Percentiles rank a stretch among this genome's conserved stretches.
Evolutionary conservation across 805 yeast species (phyloP).

Genomic region (Wickerhamiella allomyrinae): DNA sequence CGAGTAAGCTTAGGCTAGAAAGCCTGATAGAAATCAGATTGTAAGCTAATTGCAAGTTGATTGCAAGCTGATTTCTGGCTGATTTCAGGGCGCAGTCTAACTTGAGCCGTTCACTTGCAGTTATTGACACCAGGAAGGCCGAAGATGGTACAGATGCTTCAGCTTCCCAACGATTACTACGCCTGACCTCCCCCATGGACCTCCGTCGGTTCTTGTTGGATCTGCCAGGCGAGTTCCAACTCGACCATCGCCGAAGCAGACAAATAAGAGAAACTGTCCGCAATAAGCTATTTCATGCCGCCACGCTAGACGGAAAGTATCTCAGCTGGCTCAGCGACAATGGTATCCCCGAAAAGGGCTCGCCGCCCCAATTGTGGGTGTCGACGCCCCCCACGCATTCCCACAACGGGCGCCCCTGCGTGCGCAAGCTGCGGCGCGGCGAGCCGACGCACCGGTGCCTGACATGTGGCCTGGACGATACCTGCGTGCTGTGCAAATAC

Average conservation of each 20-base stretch:
- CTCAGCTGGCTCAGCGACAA: conserved; percentile 11
- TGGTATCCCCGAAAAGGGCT: not conserved
- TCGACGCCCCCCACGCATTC: conserved; percentile 15
- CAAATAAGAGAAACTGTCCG: conserved; percentile 23
- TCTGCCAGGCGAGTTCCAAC: conserved; percentile 21
- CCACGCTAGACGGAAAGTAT: conserved; percentile 31
- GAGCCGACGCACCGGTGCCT: conserved; percentile 68
- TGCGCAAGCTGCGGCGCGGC: conserved; percentile 55
- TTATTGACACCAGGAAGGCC: too few relatives aligned
- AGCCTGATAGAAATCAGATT: too few relatives aligned
- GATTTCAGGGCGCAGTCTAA: too few relatives aligned
- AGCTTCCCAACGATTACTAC: too few relatives aligned
- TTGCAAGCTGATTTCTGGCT: too few relatives aligned
- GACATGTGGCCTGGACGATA: conserved; percentile 67
- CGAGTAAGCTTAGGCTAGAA: too few relatives aligned
- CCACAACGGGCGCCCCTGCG: conserved; percentile 61
- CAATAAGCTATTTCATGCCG: conserved; percentile 30
- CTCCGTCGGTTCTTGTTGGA: conserved; percentile 17
- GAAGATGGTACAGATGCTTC: too few relatives aligned
- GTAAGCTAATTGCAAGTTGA: too few relatives aligned
- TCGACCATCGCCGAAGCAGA: conserved; percentile 14
- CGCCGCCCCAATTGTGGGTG: conserved; percentile 16
- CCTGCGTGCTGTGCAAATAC: conserved; percentile 66
- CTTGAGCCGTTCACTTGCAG: too few relatives aligned
- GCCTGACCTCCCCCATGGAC: not conserved